Base-by-base conservation (phyloP, 1,284 basidiomycete species). In the Trichosporon asahii region DNA sequence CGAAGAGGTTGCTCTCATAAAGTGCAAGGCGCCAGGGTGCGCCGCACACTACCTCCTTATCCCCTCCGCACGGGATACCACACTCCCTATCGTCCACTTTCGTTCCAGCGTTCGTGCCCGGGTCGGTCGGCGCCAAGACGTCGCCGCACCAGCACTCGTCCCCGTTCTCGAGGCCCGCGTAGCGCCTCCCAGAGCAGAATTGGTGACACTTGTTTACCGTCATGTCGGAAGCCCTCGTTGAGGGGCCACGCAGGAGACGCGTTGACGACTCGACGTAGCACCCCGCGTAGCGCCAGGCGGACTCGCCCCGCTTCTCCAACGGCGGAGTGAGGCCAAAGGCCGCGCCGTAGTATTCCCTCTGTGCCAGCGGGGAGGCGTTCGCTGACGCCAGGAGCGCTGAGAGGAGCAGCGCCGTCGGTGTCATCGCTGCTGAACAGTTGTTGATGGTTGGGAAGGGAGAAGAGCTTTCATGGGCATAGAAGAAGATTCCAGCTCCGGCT, bases 101-200 rank as follows among this genome's bases (percentile, higher is more conserved):
- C 4, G 65, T 64, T 27, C 80, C 81, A 60, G 78, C 81, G 15
- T 49, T 3, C 15, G 15, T 18, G 15, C 40, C 40, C 6, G 40
- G 40, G 3, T 44, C 40, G 5, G 40, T 44, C 18, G 40, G 18
- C 18, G 40, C 65, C 21, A 78, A 75, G 7, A 31, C 44, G 72
- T 78, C 71, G 21, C 73, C 80, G 64, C 83, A 84, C 72, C 79
- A 83, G 70, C 83, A 83, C 77, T 81, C 80, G 37, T 79, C 77
- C 23, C 74, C 76, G 68, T 76, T 81, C 70, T 84, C 80, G 3
- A 76, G 76, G 33, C 82, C 84, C 8, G 81, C 82, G 46, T 77
- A 68, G 0, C 71, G 68, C 76, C 82, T 82, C 60, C 73, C 75
- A 40, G 74, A 70, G 73, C 83, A 84, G 66, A 78, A 74, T 40